Conservation (phyloP, 306 rosid species). For the Coriaria nepalensis region DNA sequence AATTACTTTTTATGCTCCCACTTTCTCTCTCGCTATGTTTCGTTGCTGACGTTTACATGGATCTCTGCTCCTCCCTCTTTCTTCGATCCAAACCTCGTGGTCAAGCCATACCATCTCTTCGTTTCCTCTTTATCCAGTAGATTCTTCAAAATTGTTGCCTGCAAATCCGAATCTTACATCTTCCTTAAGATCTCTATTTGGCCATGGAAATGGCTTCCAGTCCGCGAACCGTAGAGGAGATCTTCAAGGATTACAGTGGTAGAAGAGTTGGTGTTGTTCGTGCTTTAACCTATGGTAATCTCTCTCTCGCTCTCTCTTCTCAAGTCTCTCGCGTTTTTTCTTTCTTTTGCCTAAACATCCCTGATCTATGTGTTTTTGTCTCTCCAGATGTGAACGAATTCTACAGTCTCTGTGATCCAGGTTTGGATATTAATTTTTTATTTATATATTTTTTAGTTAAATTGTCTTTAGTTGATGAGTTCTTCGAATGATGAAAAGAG, state of each 20-base stretch:
- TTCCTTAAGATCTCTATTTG: no score
- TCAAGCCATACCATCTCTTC: no score
- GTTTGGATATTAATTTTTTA: slow-evolving; percentile 12
- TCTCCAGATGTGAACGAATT: slow-evolving; percentile 36
- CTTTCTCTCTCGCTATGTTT: no score
- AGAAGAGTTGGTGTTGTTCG: slow-evolving; percentile 39
- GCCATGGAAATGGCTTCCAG: slow-evolving; percentile 21
- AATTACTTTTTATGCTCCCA: no score
- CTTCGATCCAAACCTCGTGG: no score
- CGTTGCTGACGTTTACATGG: no score
- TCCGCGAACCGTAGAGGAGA: slow-evolving; percentile 46
- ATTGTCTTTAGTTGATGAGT: neutral
- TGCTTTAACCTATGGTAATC: slow-evolving; percentile 42
- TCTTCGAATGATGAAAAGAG: neutral
- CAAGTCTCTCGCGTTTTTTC: neutral
- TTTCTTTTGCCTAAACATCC: neutral
- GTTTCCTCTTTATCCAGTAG: no score
- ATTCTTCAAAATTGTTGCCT: no score
- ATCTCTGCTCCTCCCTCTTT: no score
- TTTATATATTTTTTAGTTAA: neutral
- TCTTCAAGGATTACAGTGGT: slow-evolving; percentile 51
- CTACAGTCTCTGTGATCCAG: slow-evolving; percentile 47
- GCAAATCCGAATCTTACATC: no score
- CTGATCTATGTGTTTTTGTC: slow-evolving; percentile 9
- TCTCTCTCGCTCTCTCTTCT: slow-evolving; percentile 7